Evolutionary conservation across 306 rosid species (phyloP).

Genomic region (Styphnolobium japonicum): DNA sequence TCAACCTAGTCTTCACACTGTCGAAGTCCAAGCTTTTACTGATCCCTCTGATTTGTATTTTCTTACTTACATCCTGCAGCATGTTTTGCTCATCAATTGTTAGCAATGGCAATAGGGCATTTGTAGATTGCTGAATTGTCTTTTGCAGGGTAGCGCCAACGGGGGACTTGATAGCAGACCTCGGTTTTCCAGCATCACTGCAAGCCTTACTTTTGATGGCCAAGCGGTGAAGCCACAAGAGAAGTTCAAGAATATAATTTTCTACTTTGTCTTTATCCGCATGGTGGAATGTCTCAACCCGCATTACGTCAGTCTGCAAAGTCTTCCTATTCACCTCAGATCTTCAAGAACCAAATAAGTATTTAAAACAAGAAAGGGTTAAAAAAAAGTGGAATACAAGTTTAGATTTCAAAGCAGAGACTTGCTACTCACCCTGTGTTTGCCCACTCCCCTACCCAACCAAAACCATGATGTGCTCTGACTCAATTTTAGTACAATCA

Average conservation of each 20-base stretch:
- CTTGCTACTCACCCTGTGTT: constrained; percentile 58
- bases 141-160: not conserved
- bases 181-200: constrained; percentile 21
- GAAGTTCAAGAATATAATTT: constrained; percentile 53
- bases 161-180: constrained; percentile 40
- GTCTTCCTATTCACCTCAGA: constrained; percentile 50
- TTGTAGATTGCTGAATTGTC: constrained; percentile 23
- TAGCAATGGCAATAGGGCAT: not conserved
- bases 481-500: constrained; percentile 27
- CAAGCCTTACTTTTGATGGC: constrained; percentile 40
- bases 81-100: constrained; percentile 54
- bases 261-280: constrained; percentile 75
- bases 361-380: constrained; percentile 1
- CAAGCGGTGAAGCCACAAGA: constrained; percentile 73
- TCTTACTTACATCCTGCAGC: constrained; percentile 50
- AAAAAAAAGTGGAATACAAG: not conserved
- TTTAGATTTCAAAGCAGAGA: not conserved
- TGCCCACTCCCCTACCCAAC: constrained; percentile 98
- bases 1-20: constrained; percentile 25
- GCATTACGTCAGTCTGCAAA: constrained; percentile 43
- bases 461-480: constrained; percentile 92
- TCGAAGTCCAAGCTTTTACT: constrained; percentile 72
- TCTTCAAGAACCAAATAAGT: constrained; percentile 36
- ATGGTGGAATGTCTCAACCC: constrained; percentile 74
- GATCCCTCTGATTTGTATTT: constrained; percentile 32